Base-by-base conservation (phyloP, 257 asterid species). In the Solanum virginianum region DNA sequence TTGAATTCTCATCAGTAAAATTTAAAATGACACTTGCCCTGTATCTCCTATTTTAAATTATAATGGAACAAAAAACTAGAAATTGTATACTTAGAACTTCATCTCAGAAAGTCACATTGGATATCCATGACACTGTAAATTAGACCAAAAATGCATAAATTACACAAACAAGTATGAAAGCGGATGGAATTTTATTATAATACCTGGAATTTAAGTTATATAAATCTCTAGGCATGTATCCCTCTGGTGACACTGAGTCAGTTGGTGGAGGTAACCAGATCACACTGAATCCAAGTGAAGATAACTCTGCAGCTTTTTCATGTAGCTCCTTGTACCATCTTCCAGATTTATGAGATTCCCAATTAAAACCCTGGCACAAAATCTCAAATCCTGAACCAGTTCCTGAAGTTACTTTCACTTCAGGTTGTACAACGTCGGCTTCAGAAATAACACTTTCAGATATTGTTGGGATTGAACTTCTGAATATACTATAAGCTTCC, bases 191-290 rank as follows among this genome's bases (percentile, higher is more conserved):
- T 24, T n/a, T n/a, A 22, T 20, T 15, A 24, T 49, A 49, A 85
- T 93, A 96, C 98, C 99, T 96, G 92, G 98, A 97, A 89, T 94
- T 92, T 89, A 97, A 88, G 91, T 97, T 93, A 89, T 94, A 97
- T 87, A 95, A 91, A 89, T 97, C 99, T 87, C 82, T 87, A 39
- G 99, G 99, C 99, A 97, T 95, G 91, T 97, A 97, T 22, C 99
- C 99, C 90, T 97, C 99, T 55, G 99, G 91, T 53, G 99, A 97
- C 83, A 97, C 98, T 16, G 99, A 97, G 54, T 94, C 98, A 9
- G 99, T 97, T 24, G 98, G 99, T 41, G 98, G 99, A 81, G 99
- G 99, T 88, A 97, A 90, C 99, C 99, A 95, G 82, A 97, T 87
- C 84, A 95, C 94, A 32, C 95, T 94, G 86, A 97, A 93, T 88